Evolutionary conservation across 2,329 filamentous ascomycete genomes (phyloP).

Genomic region (Elsinoe ampelina): DNA sequence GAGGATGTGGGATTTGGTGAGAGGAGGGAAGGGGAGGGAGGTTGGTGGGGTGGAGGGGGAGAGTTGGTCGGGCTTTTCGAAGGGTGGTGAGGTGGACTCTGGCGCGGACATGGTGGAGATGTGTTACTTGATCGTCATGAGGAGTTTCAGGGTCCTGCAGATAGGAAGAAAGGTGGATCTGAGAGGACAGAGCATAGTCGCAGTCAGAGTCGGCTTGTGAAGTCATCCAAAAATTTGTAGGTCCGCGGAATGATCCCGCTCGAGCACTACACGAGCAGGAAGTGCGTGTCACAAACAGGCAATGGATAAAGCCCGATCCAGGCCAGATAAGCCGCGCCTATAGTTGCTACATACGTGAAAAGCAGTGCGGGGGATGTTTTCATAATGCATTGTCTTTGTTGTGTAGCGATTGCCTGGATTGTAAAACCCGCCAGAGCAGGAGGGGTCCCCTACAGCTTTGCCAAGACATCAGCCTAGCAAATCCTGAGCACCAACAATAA

Average conservation of each 20-base stretch:
- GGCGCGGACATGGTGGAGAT: not conserved
- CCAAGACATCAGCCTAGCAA: no score
- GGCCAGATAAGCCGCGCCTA: no score
- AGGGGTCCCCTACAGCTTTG: no score
- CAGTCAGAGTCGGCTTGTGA: not conserved
- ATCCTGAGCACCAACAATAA: no score
- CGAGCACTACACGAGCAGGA: not conserved
- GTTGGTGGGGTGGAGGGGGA: not conserved
- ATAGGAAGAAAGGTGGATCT: not conserved
- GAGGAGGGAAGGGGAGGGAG: conserved; percentile 65
- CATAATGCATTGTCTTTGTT: no score
- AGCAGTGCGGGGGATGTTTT: no score
- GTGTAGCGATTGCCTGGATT: no score
- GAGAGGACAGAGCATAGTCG: not conserved
- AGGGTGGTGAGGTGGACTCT: not conserved
- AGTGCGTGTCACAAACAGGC: no score
- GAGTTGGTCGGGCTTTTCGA: not conserved
- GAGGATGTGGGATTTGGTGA: conserved; percentile 77
- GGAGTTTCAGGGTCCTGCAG: not conserved
- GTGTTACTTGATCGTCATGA: not conserved
- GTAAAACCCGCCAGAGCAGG: no score
- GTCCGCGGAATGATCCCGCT: not conserved
- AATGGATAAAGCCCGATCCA: no score
- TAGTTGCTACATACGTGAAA: no score
- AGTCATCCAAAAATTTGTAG: conserved; percentile 2